phyloP scores from a whole-genome alignment of 2,329 filamentous ascomycete species.

The Penicillium concentricum region DNA sequence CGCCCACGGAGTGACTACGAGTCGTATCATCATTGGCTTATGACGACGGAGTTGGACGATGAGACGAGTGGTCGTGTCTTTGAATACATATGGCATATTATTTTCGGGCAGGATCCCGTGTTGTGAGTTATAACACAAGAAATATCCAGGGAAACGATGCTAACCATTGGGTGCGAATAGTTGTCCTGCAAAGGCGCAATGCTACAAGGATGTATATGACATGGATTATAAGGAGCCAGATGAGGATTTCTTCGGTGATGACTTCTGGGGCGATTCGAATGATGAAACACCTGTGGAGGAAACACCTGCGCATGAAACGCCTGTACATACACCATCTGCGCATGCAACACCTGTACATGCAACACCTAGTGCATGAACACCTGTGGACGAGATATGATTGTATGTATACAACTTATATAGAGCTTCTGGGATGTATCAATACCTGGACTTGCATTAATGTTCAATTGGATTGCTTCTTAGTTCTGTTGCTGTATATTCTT shows the following conservation, averaged over 20 bases:
- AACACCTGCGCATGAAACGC: background rate
- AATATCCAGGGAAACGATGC: background rate
- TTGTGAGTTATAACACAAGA: conserved; percentile 31
- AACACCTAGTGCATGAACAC: background rate
- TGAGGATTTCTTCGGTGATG: conserved; percentile 1
- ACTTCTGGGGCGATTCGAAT: conserved; percentile 2
- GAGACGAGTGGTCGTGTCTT: conserved; percentile 58
- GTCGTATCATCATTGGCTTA: conserved; percentile 57
- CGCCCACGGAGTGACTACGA: conserved; percentile 55
- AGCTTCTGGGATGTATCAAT: background rate
- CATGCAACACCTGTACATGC: background rate
- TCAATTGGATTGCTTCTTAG: background rate
- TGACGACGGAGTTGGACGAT: conserved; percentile 55
- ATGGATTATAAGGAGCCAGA: conserved; percentile 14
- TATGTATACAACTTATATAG: background rate
- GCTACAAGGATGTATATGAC: conserved; percentile 29
- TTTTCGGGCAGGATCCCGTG: conserved; percentile 45
- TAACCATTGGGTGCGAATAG: conserved; percentile 11
- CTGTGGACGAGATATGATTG: background rate
- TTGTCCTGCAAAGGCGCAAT: conserved; percentile 28
- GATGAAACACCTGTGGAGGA: background rate
- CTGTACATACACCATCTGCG: background rate
- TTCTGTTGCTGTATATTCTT: background rate
- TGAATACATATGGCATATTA: conserved; percentile 66
- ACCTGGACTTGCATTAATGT: background rate